Conservation (phyloP, 495 filamentous ascomycete genomes). For the Neurospora hispaniola region DNA sequence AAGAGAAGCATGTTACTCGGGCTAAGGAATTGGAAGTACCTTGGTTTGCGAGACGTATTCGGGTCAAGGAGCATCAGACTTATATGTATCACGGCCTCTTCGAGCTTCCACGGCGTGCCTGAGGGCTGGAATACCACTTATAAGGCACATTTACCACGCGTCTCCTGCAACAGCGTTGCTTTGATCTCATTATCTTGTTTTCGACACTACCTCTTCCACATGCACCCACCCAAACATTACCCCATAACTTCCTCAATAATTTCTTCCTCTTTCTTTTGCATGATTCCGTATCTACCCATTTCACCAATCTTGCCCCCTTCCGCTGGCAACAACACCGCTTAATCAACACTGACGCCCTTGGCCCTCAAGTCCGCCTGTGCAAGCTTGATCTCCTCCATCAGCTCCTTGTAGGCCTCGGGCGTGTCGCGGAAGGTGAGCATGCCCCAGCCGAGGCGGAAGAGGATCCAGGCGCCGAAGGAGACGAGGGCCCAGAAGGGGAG, state of each 20-base stretch:
- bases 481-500: conserved; percentile 89
- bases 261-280: too few relatives aligned
- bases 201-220: not conserved
- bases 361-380: conserved; percentile 55
- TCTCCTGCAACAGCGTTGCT: not conserved
- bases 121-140: not conserved
- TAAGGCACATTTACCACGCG: not conserved
- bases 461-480: conserved; percentile 84
- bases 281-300: too few relatives aligned
- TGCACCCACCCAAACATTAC: too few relatives aligned
- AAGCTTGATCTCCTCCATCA: conserved; percentile 70
- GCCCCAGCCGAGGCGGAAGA: conserved; percentile 82
- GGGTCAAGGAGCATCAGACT: not conserved
- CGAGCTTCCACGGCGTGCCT: not conserved
- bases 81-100: not conserved
- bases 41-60: not conserved
- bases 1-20: not conserved
- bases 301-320: too few relatives aligned
- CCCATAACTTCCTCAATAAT: too few relatives aligned
- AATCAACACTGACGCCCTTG: conserved; percentile 67
- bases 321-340: conserved; percentile 2
- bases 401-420: conserved; percentile 78
- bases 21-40: not conserved
- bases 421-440: conserved; percentile 96
- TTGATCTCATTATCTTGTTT: not conserved